These are phyloP conservation scores for thale cress (Arabidopsis thaliana) DNA, from an alignment of 345 rosid genomes.

Conservation along the genomic window DNA sequence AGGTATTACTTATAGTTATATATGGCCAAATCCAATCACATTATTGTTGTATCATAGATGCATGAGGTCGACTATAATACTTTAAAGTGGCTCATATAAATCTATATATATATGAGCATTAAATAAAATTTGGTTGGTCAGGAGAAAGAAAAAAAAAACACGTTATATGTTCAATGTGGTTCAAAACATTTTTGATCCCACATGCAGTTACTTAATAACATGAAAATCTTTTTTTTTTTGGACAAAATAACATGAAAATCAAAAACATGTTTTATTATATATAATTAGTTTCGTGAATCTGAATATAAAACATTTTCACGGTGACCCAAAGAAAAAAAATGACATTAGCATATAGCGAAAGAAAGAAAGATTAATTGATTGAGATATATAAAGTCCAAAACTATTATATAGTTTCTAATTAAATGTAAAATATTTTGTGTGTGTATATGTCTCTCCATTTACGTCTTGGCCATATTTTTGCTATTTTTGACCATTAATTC, in stretches of 20 bases:
- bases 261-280: background rate
- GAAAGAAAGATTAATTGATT: slow-evolving; percentile 9
- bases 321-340: background rate
- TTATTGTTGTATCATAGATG: too few relatives aligned
- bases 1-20: too few relatives aligned
- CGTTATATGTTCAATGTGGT: background rate
- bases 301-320: slow-evolving; percentile 22
- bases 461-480: slow-evolving; percentile 30
- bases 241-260: too few relatives aligned
- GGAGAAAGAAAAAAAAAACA: background rate
- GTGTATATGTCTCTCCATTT: slow-evolving; percentile 29
- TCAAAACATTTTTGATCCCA: slow-evolving; percentile 22
- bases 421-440: background rate
- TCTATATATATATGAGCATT: background rate
- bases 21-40: too few relatives aligned
- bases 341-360: background rate
- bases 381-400: background rate
- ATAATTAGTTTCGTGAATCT: background rate
- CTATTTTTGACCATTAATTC: slow-evolving; percentile 37
- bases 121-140: background rate
- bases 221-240: background rate
- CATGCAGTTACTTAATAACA: slow-evolving; percentile 15
- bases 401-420: background rate
- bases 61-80: too few relatives aligned
- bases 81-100: too few relatives aligned